Base-by-base conservation (phyloP, 345 rosid species). In the Noccaea caerulescens region DNA sequence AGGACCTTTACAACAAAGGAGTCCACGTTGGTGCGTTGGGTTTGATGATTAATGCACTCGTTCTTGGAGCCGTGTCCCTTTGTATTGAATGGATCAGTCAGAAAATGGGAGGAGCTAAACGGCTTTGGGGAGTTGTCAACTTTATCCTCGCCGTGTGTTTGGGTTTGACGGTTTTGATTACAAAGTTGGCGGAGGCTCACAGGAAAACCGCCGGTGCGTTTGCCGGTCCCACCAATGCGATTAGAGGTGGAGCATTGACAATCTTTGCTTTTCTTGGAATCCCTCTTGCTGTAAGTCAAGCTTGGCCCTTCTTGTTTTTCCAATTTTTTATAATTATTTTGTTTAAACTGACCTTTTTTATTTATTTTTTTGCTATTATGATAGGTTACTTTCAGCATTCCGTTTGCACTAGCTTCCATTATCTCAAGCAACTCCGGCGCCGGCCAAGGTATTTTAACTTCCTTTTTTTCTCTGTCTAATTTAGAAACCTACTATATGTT, bases 11-110 rank as follows among this genome's bases (percentile, higher is more conserved):
- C 39, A 83, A 84, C 13, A 56, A 32, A 1, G 97, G 97, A 1
- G 90, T 91, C 3, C 83, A 82, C 6, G 84, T 84, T 1, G 98
- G 98, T 6, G 78, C 98, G 5, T 63, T 89, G 43, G 98, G 98
- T 0, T 65, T 92, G 58, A 68, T 92, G 90, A 63, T 87, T 2
- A 84, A 92, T 64, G 78, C 98, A 0, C 77, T 89, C 16, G 83
- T 89, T 41, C 58, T 88, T 71, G 95, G 90, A 1, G 42, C 83
- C 47, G 38, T 79, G 13, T 86, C 97, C 0, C 83, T 88, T 4
- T 72, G 71, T 3, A 38, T 87, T 20, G 92, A 84, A 75, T 8
- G 32, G n/a, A 4, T 81, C 18, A 75, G 80, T 6, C 73, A 71
- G 12, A 18, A 60, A 46, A 25, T 84, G 3, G 89, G 91, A 0